These are phyloP conservation scores for Zalerion maritima DNA, from an alignment of 495 filamentous ascomycete genomes.

Conservation along the genomic window DNA sequence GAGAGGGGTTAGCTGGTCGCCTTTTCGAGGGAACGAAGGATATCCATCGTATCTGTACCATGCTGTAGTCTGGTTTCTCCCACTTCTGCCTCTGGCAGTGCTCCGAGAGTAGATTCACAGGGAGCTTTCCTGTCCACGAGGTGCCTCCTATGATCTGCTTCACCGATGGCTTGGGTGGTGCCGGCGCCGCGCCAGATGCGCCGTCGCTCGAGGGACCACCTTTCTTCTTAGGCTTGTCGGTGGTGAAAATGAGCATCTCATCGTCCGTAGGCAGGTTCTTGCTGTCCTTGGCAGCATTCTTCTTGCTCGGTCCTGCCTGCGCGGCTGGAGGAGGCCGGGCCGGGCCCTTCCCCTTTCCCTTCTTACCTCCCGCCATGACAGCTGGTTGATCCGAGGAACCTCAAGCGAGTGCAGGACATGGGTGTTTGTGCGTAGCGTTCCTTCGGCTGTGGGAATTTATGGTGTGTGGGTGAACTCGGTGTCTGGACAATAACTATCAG, in stretches of 20 bases:
- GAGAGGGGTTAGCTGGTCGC: no score
- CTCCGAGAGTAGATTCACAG: constrained; percentile 83
- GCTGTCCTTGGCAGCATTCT: constrained; percentile 42
- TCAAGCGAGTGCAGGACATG: no score
- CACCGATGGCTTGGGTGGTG: constrained; percentile 61
- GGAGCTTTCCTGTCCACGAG: constrained; percentile 95
- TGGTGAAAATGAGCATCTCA: constrained; percentile 8
- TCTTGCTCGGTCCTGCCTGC: constrained; percentile 22
- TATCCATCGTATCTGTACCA: no score
- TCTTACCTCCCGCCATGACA: no score
- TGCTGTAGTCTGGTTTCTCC: constrained; percentile 84
- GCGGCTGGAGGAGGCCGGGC: constrained; percentile 13
- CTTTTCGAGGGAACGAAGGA: no score
- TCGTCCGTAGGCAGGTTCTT: constrained; percentile 33
- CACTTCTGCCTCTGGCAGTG: constrained; percentile 92
- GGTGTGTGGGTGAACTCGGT: no score
- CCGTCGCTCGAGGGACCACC: constrained; percentile 9
- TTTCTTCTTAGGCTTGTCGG: constrained; percentile 6
- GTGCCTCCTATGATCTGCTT: constrained; percentile 84
- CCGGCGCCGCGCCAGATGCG: constrained; percentile 17
- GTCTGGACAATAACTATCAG: no score
- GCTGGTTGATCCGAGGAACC: no score
- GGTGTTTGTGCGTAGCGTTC: no score
- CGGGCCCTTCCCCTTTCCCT: constrained; percentile 30
- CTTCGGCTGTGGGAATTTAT: no score